A percentile compares a stretch with the other conserved stretches of the same genome.
These are phyloP conservation scores for Tetrapisispora phaffii DNA, from an alignment of 805 yeast genomes.

Conservation along the genomic window DNA sequence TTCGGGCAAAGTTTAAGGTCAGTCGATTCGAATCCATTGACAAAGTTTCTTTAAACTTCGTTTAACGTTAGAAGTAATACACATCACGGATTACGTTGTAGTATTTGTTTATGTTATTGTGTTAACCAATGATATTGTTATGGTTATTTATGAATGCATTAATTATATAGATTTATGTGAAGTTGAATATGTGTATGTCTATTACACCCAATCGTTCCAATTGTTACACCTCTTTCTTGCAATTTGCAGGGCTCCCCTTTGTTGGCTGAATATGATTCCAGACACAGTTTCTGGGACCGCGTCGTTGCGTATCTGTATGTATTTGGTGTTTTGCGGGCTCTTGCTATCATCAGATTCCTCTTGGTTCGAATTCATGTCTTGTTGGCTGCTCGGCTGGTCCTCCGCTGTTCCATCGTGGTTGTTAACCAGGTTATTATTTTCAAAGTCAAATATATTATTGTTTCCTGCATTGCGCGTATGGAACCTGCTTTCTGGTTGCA, in stretches of 20 bases:
- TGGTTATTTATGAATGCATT: too few species aligned
- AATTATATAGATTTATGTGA: background rate
- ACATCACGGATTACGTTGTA: too few species aligned
- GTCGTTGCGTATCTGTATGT: background rate
- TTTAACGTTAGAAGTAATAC: too few species aligned
- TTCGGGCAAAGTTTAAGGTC: too few species aligned
- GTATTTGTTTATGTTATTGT: too few species aligned
- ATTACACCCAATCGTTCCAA: conserved; percentile 10
- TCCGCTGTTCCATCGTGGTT: too few species aligned
- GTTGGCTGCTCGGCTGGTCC: background rate
- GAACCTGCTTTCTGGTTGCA: background rate
- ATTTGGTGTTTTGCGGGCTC: background rate
- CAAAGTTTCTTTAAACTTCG: too few species aligned
- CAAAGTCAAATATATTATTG: too few species aligned
- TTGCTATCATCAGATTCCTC: background rate
- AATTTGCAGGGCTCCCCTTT: conserved; percentile 6
- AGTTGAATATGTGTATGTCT: background rate
- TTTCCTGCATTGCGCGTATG: background rate
- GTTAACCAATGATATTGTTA: too few species aligned
- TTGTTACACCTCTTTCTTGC: conserved; percentile 10
- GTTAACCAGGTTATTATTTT: too few species aligned
- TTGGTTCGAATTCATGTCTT: background rate
- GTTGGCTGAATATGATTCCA: conserved; percentile 12
- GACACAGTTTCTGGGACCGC: conserved; percentile 6
- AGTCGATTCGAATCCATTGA: too few species aligned